Percentiles rank a stretch among this genome's conserved stretches.
phyloP scores from a whole-genome alignment of 495 filamentous ascomycete species.

The Lasiosphaeriaceae sp. region DNA sequence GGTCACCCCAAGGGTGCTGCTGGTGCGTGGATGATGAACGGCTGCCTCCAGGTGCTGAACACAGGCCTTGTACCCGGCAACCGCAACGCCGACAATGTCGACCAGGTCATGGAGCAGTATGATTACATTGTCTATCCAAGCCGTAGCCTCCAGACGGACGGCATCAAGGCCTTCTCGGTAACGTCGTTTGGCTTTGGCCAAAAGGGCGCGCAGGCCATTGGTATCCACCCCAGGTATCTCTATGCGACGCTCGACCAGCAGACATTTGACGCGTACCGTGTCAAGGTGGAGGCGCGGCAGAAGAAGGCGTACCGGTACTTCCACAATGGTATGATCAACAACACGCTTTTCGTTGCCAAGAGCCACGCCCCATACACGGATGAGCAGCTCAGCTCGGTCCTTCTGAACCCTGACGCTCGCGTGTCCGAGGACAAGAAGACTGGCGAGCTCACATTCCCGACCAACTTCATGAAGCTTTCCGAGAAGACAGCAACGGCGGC shows the following conservation, averaged over 20 bases:
- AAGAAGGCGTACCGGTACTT: conserved; percentile 98
- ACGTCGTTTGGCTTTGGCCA: conserved; percentile 99
- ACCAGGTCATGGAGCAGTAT: conserved; percentile 92
- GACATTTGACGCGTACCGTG: conserved; percentile 75
- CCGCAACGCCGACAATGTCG: conserved; percentile 96
- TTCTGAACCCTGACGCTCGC: conserved; percentile 93
- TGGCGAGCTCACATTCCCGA: conserved; percentile 66
- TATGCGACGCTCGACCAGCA: conserved; percentile 88
- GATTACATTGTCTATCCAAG: conserved; percentile 97
- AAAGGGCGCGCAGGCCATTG: conserved; percentile 96
- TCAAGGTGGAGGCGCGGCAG: conserved; percentile 85
- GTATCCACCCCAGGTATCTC: conserved; percentile 93
- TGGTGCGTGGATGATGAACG: conserved; percentile 99
- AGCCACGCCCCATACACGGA: conserved; percentile 83
- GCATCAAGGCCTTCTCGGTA: conserved; percentile 95
- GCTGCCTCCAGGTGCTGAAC: conserved; percentile 90
- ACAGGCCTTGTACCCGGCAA: conserved; percentile 92
- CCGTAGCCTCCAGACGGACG: conserved; percentile 93
- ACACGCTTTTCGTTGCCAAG: conserved; percentile 96
- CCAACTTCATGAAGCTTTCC: conserved; percentile 54
- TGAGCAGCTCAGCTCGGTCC: conserved; percentile 76
- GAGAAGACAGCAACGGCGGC: conserved; percentile 34
- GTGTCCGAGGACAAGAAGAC: conserved; percentile 82
- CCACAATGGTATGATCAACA: conserved; percentile 96
- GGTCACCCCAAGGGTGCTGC: conserved; percentile 99